Conservation (phyloP, 176 grass and related monocot species). For the Hordeum marinum region DNA sequence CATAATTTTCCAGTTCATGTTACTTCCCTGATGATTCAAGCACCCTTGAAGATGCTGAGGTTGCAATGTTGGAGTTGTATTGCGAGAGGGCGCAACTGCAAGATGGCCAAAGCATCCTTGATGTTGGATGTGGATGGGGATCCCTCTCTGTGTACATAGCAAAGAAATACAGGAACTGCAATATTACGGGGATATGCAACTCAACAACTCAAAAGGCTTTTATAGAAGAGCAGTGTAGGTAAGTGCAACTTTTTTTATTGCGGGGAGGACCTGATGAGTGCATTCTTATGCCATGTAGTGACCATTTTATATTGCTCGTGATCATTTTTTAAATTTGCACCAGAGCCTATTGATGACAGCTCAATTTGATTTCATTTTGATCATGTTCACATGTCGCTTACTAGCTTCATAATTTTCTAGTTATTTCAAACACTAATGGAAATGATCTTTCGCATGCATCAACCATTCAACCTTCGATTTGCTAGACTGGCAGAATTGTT, state of each 20-base stretch:
- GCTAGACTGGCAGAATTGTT: background rate
- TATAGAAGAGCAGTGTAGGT: slow-evolving; percentile 84
- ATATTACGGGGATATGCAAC: slow-evolving; percentile 92
- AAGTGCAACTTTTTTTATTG: slow-evolving; percentile 4
- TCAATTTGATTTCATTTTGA: background rate
- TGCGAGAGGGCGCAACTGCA: slow-evolving; percentile 76
- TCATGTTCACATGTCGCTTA: background rate
- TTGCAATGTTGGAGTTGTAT: slow-evolving; percentile 84
- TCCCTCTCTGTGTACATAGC: slow-evolving; percentile 77
- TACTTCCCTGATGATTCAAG: slow-evolving; percentile 74
- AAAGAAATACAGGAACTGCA: slow-evolving; percentile 76
- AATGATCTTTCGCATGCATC: slow-evolving; percentile 12
- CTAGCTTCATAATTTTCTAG: background rate
- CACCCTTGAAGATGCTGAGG: slow-evolving; percentile 77
- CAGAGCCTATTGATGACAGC: background rate
- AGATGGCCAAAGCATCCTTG: slow-evolving; percentile 77
- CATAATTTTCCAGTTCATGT: slow-evolving; percentile 49
- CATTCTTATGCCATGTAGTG: background rate
- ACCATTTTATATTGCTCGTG: background rate
- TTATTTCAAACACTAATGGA: background rate
- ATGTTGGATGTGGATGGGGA: slow-evolving; percentile 94
- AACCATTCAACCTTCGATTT: background rate
- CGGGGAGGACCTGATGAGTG: background rate
- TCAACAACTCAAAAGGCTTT: slow-evolving; percentile 77
- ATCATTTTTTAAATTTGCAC: background rate